A percentile compares a stretch with the other conserved stretches of the same genome.
Conservation (phyloP, 1,284 basidiomycete species). For the Xerocomus nothofagi region DNA sequence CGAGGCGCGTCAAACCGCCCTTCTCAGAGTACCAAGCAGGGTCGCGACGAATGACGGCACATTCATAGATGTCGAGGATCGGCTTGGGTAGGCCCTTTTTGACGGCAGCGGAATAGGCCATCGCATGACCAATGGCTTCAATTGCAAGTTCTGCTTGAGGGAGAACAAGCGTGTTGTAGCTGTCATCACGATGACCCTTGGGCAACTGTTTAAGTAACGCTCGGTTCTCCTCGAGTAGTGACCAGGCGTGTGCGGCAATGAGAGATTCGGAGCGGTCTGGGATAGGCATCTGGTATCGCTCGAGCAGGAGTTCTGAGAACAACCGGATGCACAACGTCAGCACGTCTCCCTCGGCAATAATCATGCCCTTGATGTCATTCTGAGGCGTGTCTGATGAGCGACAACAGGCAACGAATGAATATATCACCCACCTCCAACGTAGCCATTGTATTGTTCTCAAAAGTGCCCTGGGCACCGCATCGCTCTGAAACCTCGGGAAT, state of each 20-base stretch:
- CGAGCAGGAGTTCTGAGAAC: slow-evolving; percentile 51
- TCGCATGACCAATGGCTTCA: slow-evolving; percentile 52
- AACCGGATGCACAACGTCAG: slow-evolving; percentile 52
- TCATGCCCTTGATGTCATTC: slow-evolving; percentile 51
- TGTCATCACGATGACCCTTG: slow-evolving; percentile 47
- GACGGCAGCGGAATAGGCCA: slow-evolving; percentile 51
- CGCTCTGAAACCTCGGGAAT: slow-evolving; percentile 50
- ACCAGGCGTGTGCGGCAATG: slow-evolving; percentile 44
- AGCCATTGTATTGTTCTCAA: slow-evolving; percentile 54
- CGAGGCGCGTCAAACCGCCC: slow-evolving; percentile 41
- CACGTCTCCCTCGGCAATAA: slow-evolving; percentile 57
- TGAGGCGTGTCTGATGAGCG: slow-evolving; percentile 25
- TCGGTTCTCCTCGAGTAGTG: slow-evolving; percentile 45
- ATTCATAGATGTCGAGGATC: slow-evolving; percentile 55
- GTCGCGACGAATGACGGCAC: slow-evolving; percentile 47
- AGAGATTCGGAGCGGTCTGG: slow-evolving; percentile 44
- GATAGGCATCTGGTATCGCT: slow-evolving; percentile 44
- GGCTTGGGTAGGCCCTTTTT: slow-evolving; percentile 42
- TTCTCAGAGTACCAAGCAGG: slow-evolving; percentile 55
- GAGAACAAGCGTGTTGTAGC: slow-evolving; percentile 47
- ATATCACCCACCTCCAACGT: slow-evolving; percentile 44
- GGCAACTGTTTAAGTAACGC: slow-evolving; percentile 36
- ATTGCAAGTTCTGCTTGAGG: slow-evolving; percentile 48
- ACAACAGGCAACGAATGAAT: not conserved
- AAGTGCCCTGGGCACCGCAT: slow-evolving; percentile 56